These are phyloP conservation scores for Uncinocarpus reesii DNA, from an alignment of 2,329 filamentous ascomycete genomes.

Conservation along the genomic window DNA sequence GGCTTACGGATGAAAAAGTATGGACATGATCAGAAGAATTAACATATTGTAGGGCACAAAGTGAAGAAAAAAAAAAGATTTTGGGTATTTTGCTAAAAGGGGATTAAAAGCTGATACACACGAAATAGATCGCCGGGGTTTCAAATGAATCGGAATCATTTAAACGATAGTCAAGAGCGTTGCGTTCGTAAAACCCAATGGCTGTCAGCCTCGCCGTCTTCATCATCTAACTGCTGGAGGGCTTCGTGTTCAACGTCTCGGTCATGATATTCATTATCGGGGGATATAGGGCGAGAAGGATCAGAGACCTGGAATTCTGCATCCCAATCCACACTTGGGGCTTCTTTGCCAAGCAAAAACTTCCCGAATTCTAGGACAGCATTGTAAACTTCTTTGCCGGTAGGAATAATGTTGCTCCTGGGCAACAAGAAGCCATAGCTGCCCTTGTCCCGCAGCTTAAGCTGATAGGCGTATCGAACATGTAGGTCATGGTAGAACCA, in stretches of 20 bases:
- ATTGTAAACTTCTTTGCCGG: constrained; percentile 75
- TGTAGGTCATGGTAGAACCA: constrained; percentile 87
- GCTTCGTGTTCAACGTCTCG: not conserved
- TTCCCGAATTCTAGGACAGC: constrained; percentile 75
- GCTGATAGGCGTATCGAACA: constrained; percentile 80
- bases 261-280: not conserved
- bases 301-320: constrained; percentile 12
- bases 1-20: no score
- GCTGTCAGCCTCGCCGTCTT: not conserved
- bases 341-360: constrained; percentile 38
- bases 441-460: constrained; percentile 83
- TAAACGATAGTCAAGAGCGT: not conserved
- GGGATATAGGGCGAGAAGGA: not conserved
- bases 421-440: constrained; percentile 90
- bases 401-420: constrained; percentile 74
- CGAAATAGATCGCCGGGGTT: not conserved
- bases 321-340: constrained; percentile 11
- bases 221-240: not conserved
- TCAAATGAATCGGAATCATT: not conserved
- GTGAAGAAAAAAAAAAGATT: not conserved
- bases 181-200: not conserved
- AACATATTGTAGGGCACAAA: no score
- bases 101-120: not conserved
- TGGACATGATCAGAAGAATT: not conserved
- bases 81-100: no score